Conservation (phyloP, 306 rosid species). For the Pyrus bretschneideri region DNA sequence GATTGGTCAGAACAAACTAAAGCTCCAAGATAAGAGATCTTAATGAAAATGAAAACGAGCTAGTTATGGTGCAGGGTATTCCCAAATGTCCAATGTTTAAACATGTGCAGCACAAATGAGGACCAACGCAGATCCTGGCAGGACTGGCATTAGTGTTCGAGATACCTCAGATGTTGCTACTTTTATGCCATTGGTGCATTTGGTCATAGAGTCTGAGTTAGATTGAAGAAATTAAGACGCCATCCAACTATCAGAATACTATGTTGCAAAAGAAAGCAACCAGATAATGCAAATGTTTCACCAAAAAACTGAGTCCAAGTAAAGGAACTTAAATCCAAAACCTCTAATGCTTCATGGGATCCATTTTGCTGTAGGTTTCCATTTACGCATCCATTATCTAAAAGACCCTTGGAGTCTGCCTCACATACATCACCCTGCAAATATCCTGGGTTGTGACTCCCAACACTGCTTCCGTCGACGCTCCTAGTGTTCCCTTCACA, state of each 20-base stretch:
- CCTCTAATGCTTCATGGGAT: slow-evolving; percentile 50
- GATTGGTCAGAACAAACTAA: slow-evolving; percentile 25
- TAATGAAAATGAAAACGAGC: background rate
- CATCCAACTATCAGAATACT: slow-evolving; percentile 3
- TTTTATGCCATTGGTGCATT: slow-evolving; percentile 9
- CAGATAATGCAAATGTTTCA: background rate
- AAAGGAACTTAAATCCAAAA: slow-evolving; percentile 44
- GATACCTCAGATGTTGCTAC: slow-evolving; percentile 14
- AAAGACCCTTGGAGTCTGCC: slow-evolving; percentile 22
- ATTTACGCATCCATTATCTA: slow-evolving; percentile 16
- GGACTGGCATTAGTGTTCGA: slow-evolving; percentile 1
- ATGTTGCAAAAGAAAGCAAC: background rate
- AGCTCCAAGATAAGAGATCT: background rate
- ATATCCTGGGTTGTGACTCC: slow-evolving; percentile 20
- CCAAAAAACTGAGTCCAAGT: background rate
- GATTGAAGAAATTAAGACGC: slow-evolving; percentile 9
- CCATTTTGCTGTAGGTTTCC: slow-evolving; percentile 25
- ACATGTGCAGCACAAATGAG: slow-evolving; percentile 1
- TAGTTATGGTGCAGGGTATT: background rate
- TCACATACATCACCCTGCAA: slow-evolving; percentile 19
- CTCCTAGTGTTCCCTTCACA: slow-evolving; percentile 29
- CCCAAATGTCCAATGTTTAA: slow-evolving; percentile 14
- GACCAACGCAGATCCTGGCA: slow-evolving; percentile 12
- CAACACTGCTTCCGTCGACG: slow-evolving; percentile 31
- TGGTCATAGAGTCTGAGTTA: slow-evolving; percentile 5